phyloP scores from a whole-genome alignment of 306 rosid species.

The Casuarina equisetifolia region DNA sequence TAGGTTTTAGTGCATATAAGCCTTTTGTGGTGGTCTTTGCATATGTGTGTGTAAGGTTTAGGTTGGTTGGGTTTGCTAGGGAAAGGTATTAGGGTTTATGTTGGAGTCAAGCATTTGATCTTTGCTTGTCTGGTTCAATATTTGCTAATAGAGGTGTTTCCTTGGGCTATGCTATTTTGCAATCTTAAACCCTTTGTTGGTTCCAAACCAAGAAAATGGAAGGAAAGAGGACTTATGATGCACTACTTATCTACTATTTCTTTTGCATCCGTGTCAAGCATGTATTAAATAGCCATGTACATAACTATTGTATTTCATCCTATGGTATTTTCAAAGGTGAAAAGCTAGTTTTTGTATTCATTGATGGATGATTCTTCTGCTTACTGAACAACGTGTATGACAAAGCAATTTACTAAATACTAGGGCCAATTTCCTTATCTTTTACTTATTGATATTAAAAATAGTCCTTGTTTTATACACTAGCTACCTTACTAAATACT shows the following conservation, averaged over 20 bases:
- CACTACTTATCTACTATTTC: neutral
- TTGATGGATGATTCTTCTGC: too few relatives aligned
- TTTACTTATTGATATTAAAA: too few relatives aligned
- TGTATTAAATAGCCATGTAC: too few relatives aligned
- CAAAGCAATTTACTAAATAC: too few relatives aligned
- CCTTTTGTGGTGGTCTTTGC: neutral
- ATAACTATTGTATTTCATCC: too few relatives aligned
- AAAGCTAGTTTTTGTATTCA: too few relatives aligned
- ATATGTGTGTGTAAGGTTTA: constrained; percentile 11
- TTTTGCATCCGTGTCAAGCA: neutral
- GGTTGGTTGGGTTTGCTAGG: constrained; percentile 1
- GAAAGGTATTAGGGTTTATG: neutral
- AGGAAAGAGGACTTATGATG: neutral
- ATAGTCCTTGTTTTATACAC: too few relatives aligned
- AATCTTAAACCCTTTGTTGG: neutral
- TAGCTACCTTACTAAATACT: neutral
- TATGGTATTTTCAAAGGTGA: too few relatives aligned
- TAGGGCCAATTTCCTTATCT: too few relatives aligned
- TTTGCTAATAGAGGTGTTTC: neutral
- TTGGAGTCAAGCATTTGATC: constrained; percentile 6
- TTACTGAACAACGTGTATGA: too few relatives aligned
- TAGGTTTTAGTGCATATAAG: constrained; percentile 9
- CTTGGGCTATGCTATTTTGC: neutral
- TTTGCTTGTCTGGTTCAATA: neutral
- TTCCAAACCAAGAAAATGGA: neutral